A percentile compares a stretch with the other conserved stretches of the same genome.
phyloP scores from a whole-genome alignment of 2,329 filamentous ascomycete species.

The Shiraia bambusicola region DNA sequence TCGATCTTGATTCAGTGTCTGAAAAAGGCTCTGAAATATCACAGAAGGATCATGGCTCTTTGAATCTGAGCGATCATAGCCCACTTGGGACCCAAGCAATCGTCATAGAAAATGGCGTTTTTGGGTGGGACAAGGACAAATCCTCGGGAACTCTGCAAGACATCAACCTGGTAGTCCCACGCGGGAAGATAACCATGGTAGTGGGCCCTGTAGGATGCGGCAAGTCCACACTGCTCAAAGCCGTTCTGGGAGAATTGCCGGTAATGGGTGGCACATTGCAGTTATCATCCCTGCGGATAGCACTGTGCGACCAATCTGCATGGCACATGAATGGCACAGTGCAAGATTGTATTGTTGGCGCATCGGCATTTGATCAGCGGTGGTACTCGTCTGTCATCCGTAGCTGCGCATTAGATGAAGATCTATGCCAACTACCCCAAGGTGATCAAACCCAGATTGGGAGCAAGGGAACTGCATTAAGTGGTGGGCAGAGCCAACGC shows the following conservation, averaged over 20 bases:
- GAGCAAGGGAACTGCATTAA: conserved; percentile 54
- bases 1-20: conserved; percentile 21
- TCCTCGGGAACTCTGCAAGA: conserved; percentile 43
- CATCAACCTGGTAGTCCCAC: conserved; percentile 46
- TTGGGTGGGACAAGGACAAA: conserved; percentile 51
- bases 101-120: conserved; percentile 48
- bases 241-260: conserved; percentile 37
- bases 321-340: conserved; percentile 44
- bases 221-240: conserved; percentile 52
- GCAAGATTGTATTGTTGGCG: conserved; percentile 41
- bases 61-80: conserved; percentile 23
- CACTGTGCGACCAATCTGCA: conserved; percentile 42
- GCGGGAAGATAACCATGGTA: conserved; percentile 50
- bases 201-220: conserved; percentile 56
- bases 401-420: conserved; percentile 39
- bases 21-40: conserved; percentile 30
- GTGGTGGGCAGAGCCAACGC: conserved; percentile 56
- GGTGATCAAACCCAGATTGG: conserved; percentile 51
- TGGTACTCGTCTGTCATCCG: conserved; percentile 43
- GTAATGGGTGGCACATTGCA: conserved; percentile 35
- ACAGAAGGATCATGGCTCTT: conserved; percentile 26
- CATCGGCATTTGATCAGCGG: conserved; percentile 38
- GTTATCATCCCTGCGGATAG: conserved; percentile 35
- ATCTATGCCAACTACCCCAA: conserved; percentile 35
- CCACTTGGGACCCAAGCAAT: conserved; percentile 33